Evolutionary conservation across 768 basidiomycete species (phyloP).

Genomic region (Cystofilobasidium bisporidii): DNA sequence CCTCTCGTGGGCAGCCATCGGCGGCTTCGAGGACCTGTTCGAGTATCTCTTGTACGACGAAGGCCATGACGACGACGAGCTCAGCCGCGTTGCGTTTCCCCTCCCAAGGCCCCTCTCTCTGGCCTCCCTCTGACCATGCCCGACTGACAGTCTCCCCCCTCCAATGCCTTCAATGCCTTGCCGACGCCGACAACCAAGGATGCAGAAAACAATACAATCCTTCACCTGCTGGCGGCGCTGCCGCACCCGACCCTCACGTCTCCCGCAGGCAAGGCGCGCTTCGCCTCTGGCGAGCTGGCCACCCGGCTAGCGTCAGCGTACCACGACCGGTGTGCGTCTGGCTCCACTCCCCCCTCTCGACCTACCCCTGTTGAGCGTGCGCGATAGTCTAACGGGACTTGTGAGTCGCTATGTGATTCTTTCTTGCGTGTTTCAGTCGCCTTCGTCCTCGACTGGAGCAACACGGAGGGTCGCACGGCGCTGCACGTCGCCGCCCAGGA

Average conservation of each 20-base stretch:
- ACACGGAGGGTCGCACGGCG: conserved; percentile 78
- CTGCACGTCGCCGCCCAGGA: conserved; percentile 78
- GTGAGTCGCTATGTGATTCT: too few relatives aligned
- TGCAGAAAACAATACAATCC: conserved; percentile 81
- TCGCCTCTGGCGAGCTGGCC: conserved; percentile 44
- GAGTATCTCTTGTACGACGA: conserved; percentile 67
- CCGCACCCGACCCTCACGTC: conserved; percentile 49
- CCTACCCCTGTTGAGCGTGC: not conserved
- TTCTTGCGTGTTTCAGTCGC: conserved; percentile 47
- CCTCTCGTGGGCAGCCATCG: conserved; percentile 79
- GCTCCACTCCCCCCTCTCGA: not conserved
- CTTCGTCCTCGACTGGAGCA: conserved; percentile 84
- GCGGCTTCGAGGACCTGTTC: conserved; percentile 84
- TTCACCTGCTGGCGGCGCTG: conserved; percentile 82
- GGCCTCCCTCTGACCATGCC: not conserved
- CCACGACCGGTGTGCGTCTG: conserved; percentile 55
- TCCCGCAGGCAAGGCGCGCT: conserved; percentile 42
- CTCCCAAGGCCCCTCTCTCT: too few relatives aligned
- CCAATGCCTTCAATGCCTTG: conserved; percentile 79
- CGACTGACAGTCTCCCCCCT: conserved; percentile 46
- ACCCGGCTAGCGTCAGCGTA: conserved; percentile 81
- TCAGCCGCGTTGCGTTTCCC: conserved; percentile 68
- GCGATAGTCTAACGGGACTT: not conserved
- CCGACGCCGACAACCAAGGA: conserved; percentile 62
- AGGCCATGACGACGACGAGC: conserved; percentile 87